Evolutionary conservation across 1,284 basidiomycete genomes (phyloP), one percentile per base, ranked within the genome.

Genomic region (Dichomitus squalens): DNA sequence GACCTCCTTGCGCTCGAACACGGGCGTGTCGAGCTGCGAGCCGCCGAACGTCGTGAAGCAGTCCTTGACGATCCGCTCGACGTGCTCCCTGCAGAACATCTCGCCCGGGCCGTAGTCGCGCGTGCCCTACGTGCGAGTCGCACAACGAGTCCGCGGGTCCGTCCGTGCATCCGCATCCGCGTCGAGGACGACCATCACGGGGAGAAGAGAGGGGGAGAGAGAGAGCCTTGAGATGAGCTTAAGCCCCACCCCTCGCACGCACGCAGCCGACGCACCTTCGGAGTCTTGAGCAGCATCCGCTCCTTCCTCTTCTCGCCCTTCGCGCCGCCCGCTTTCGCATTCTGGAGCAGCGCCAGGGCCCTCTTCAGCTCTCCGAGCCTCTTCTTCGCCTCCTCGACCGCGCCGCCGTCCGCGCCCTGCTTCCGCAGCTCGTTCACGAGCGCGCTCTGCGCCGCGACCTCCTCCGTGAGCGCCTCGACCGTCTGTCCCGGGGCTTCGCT

Each of bases 1-100:
- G 61, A 99, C 90, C 70, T 99, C 96, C 73, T 95, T 96, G 61
- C 96, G 88, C 78, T 99, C 96, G 69, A 99, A 98, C 18, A 98
- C 95, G 57, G 96, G 96, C 1, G 96, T 99, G 75, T 99, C 96
- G 60, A 99, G 93, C 60, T 93, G 95, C 57, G 88, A 85, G 2
- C 90, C 96, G 35, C 97, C 96, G 71, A 92, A 97, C 14, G 87
- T 84, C 55, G 93, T 87, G 74, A 99, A 99, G 61, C 89, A 86
- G 4, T 90, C 86, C 71, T 94, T 92, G 66, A 99, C 91, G 52
- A 90, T 93, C 38, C 83, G 80, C 70, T 98, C 96, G 70, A 99
- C 91, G 74, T 92, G 87, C 68, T 93, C 90, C 58, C 96, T 87
- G 64, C 97, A 88, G 70, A 92, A 88, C 84, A 97, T 97, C 70